Evolutionary conservation across 2,329 filamentous ascomycete species (phyloP), one percentile per base, ranked within the genome.

Genomic region (Cladosporium halotolerans): DNA sequence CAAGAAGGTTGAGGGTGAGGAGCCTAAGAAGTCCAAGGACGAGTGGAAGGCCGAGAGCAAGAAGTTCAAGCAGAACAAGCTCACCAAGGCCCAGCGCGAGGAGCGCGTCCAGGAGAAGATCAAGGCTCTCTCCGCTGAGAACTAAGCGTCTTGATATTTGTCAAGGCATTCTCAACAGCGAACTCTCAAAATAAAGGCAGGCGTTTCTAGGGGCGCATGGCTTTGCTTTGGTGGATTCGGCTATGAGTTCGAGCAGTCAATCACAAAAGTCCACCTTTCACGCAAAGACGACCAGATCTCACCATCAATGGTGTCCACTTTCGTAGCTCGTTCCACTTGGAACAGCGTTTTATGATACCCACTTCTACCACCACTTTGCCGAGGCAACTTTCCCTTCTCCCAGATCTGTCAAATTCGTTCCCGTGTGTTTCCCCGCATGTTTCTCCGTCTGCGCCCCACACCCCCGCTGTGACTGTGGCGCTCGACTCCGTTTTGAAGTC

Each of bases 21-120:
- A 73, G 53, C 77, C 87, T 77, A 91, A 95, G 86, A 97, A 97
- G 89, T 80, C 76, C 80, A 97, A 96, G 86, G 92, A 92, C 61
- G 83, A 96, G 80, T 70, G 66, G 65, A 70, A 70, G 67, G 64
- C 60, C 31, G 90, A 96, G 83, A 90, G 88, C 73, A 83, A 89
- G 81, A 96, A 97, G 84, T 89, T 83, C 87, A 83, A 78, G 74
- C 76, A 77, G 67, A 67, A 69, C 68, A 95, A 95, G 84, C 81
- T 90, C 65, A 85, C 82, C 74, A 86, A 85, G 80, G 90, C 81
- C 53, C 79, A 97, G 88, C 89, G 85, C 79, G 77, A 86, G 73
- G 80, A 84, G 76, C 82, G 85, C 65, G 83, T 99, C 76, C 83
- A 95, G 84, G 83, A 85, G 73, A 95, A 88, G 83, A 99, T 99